phyloP scores from a whole-genome alignment of 805 yeast species.

The Barnettozyma siamensis region DNA sequence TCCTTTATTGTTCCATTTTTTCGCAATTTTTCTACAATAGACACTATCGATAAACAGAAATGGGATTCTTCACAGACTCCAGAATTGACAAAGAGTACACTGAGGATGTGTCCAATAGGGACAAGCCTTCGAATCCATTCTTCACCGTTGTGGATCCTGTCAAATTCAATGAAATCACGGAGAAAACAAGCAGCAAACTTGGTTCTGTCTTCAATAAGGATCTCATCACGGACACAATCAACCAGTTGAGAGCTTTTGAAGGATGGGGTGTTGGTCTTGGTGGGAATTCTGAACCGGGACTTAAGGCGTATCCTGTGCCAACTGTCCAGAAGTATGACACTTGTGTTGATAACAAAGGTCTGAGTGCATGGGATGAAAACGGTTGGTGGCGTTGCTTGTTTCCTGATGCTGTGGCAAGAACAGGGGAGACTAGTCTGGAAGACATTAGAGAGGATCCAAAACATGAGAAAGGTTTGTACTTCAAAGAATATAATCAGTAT shows the following conservation, averaged over 20 bases:
- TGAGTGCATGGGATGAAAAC: conserved; percentile 72
- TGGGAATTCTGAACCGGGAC: conserved; percentile 27
- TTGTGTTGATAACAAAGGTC: conserved; percentile 63
- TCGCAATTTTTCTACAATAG: no score
- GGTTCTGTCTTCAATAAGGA: conserved; percentile 5
- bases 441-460: conserved; percentile 43
- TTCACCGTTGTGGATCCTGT: conserved; percentile 1
- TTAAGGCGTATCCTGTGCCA: conserved; percentile 54
- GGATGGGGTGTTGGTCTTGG: conserved; percentile 14
- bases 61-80: conserved; percentile 12
- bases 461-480: conserved; percentile 53
- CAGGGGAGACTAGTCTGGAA: conserved; percentile 42
- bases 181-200: conserved; percentile 1
- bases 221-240: conserved; percentile 4
- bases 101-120: conserved; percentile 9
- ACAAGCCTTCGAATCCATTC: not conserved
- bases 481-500: conserved; percentile 57
- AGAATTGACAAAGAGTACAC: conserved; percentile 11
- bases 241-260: conserved; percentile 5
- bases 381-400: conserved; percentile 92
- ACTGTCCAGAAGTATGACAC: conserved; percentile 49
- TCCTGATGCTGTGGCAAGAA: conserved; percentile 44
- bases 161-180: conserved; percentile 1
- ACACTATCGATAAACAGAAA: no score
- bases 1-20: no score